Conservation (phyloP, 2,329 filamentous ascomycete genomes). For the Simplicillium sp. region DNA sequence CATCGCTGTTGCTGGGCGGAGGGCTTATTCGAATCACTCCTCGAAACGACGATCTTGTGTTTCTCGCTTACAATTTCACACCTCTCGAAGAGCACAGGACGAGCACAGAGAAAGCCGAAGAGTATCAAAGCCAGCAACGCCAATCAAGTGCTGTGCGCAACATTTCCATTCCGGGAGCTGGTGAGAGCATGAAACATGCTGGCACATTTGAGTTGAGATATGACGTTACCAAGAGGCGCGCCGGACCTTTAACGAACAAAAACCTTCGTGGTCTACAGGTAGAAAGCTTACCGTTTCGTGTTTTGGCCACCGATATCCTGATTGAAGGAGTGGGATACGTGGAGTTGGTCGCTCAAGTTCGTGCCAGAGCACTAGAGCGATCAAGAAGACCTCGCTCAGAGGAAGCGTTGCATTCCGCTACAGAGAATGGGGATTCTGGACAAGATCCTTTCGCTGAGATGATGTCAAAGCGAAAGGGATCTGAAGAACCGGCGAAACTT, state of each 20-base stretch:
- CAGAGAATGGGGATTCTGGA: slow-evolving; percentile 7
- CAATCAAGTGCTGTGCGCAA: slow-evolving; percentile 48
- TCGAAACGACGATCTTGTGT: slow-evolving; percentile 44
- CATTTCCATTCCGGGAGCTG: slow-evolving; percentile 51
- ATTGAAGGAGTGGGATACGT: slow-evolving; percentile 93
- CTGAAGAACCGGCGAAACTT: background rate
- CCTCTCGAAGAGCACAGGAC: slow-evolving; percentile 70
- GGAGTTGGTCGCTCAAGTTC: slow-evolving; percentile 75
- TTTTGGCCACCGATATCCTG: slow-evolving; percentile 74
- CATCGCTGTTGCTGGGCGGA: slow-evolving; percentile 69
- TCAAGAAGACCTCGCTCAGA: slow-evolving; percentile 8
- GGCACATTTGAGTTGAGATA: slow-evolving; percentile 66
- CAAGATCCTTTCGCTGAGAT: slow-evolving; percentile 17
- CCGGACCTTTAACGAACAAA: slow-evolving; percentile 61
- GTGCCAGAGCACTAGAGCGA: slow-evolving; percentile 41
- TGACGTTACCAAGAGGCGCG: slow-evolving; percentile 74
- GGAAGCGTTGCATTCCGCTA: slow-evolving; percentile 12
- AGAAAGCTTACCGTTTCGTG: slow-evolving; percentile 65
- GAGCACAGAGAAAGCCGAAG: slow-evolving; percentile 67
- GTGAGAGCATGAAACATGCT: slow-evolving; percentile 54
- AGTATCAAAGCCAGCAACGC: slow-evolving; percentile 56
- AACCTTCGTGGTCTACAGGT: slow-evolving; percentile 54
- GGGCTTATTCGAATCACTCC: slow-evolving; percentile 86
- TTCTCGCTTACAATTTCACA: slow-evolving; percentile 82
- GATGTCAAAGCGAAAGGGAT: slow-evolving; percentile 15